Percentiles rank a stretch among this genome's conserved stretches.
Conservation (phyloP, 2,329 filamentous ascomycete species). For the Cyclaneusma minus region DNA sequence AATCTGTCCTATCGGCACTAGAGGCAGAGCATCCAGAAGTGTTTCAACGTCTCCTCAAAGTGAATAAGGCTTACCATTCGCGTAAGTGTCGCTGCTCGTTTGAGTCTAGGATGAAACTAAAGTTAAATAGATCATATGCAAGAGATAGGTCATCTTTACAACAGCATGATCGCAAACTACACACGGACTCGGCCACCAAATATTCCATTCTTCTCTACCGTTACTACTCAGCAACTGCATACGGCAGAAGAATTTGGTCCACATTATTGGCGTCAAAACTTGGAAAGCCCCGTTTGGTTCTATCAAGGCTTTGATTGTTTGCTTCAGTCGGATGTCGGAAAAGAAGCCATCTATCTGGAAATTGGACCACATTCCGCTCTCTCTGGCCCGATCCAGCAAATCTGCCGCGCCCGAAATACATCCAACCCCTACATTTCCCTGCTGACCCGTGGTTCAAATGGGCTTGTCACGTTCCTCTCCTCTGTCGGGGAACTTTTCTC, state of each 20-base stretch:
- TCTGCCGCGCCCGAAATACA: constrained; percentile 1
- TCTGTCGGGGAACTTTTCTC: constrained; percentile 14
- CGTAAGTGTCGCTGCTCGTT: too few species aligned
- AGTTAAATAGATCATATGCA: constrained; percentile 19
- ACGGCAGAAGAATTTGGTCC: too few species aligned
- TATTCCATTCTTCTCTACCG: constrained; percentile 8
- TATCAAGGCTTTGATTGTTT: too few species aligned
- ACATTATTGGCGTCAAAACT: too few species aligned
- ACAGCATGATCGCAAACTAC: too few species aligned
- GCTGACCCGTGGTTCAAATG: constrained; percentile 7
- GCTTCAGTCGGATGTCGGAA: too few species aligned
- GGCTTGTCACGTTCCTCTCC: constrained; percentile 2
- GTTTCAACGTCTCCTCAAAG: constrained; percentile 22
- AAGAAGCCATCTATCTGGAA: constrained; percentile 12
- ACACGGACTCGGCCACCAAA: constrained; percentile 1
- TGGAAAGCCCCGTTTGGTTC: too few species aligned
- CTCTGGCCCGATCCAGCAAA: constrained; percentile 11
- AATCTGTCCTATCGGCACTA: constrained; percentile 6
- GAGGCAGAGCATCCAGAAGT: constrained; percentile 8
- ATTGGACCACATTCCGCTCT: constrained; percentile 18
- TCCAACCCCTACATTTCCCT: constrained; percentile 6
- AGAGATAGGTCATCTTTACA: too few species aligned
- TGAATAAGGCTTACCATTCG: constrained; percentile 30
- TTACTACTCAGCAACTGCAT: too few species aligned
- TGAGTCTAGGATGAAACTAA: too few species aligned